Base-by-base conservation (phyloP, 2,329 filamentous ascomycete genomes). In the Fusarium pseudonygamai region DNA sequence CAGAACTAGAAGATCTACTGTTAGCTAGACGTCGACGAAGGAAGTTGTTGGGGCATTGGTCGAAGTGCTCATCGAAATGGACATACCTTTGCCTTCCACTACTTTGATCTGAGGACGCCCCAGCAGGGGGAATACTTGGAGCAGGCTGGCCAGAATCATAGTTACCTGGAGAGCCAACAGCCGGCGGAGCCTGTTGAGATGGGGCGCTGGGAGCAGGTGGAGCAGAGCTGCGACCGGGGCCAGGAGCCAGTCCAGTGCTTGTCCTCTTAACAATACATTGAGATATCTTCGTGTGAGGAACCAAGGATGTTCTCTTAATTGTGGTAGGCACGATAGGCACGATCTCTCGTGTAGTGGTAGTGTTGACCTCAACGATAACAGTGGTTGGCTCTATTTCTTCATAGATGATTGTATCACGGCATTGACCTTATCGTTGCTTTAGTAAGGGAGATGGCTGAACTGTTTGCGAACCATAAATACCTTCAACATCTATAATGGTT, bases 241-340 rank as follows among this genome's bases (percentile, higher is more conserved):
- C 42, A 18, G 24, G 42, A 20, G 42, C 42, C 42, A 45, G 16
- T 0, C 42, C 24, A 20, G 11, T 45, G 16, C 16, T 45, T 45
- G 24, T 45, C 11, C 24, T 20, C 24, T 45, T 45, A 16, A 45
- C 9, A 16, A 45, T 20, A 9, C 42, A 20, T 4, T 45, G 42
- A 5, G 42, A 26, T 1, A 45, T 45, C 16, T 45, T 45, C 16
- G 6, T 26, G 0, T 26, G 42, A 0, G 0, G 0, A 20, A 45
- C 24, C 42, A 28, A 28, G 28, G 28, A 28, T 28, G 28, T 28
- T 5, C 5, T 28, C 28, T 28, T 28, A 28, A 28, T 28, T 28
- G 28, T 28, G 28, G 28, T 28, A 28, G 28, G 28, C 42, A 45
- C 2, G 14, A 42, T 42, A 3, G 24, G 42, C 7, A 45, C 24